Percentiles rank a stretch among this genome's conserved stretches.
These are phyloP conservation scores for Penicillium argentinense DNA, from an alignment of 495 filamentous ascomycete genomes.

Conservation along the genomic window DNA sequence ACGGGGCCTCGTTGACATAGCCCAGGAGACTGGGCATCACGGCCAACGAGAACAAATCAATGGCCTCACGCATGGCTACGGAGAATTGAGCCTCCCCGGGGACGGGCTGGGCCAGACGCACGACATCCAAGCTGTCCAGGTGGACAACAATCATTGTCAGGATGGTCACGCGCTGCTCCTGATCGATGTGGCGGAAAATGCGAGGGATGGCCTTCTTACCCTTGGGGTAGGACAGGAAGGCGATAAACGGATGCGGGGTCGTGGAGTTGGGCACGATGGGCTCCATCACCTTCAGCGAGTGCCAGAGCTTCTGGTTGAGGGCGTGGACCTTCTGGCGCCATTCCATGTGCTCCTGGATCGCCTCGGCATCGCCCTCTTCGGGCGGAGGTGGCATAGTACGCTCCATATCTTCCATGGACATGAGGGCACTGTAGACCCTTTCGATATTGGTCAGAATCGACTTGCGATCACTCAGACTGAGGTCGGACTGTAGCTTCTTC, in stretches of 20 bases:
- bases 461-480: constrained; percentile 71
- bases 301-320: constrained; percentile 82
- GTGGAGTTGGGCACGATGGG: constrained; percentile 74
- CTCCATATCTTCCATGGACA: constrained; percentile 92
- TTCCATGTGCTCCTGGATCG: constrained; percentile 63
- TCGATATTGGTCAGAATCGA: constrained; percentile 82
- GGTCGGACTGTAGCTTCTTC: constrained; percentile 45
- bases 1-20: constrained; percentile 85
- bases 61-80: constrained; percentile 75
- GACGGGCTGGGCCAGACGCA: constrained; percentile 70
- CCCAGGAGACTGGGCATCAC: constrained; percentile 88
- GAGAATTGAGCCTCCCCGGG: constrained; percentile 69
- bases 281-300: constrained; percentile 82
- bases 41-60: constrained; percentile 82
- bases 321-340: constrained; percentile 69
- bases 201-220: constrained; percentile 94
- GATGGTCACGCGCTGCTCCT: constrained; percentile 89
- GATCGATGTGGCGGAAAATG: constrained; percentile 88
- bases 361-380: constrained; percentile 61
- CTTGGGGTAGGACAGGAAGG: constrained; percentile 90
- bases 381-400: constrained; percentile 76
- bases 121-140: constrained; percentile 86
- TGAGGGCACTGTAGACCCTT: constrained; percentile 77
- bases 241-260: constrained; percentile 89
- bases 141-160: constrained; percentile 96